phyloP scores from a whole-genome alignment of 139 green algal species.

The Eudorina sp. region DNA sequence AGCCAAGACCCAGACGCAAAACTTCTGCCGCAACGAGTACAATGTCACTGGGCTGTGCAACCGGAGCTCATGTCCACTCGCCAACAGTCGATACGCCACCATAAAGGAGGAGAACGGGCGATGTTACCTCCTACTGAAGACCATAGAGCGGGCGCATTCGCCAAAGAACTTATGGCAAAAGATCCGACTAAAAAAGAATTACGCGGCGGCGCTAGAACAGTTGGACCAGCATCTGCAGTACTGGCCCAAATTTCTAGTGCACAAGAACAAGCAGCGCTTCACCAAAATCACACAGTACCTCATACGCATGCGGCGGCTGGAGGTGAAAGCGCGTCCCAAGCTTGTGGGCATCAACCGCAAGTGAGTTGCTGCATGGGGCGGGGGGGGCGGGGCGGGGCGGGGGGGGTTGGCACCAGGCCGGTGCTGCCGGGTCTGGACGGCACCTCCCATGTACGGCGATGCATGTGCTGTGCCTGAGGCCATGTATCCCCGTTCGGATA shows the following conservation, averaged over 20 bases:
- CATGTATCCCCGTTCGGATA: too few species aligned
- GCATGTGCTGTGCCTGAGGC: too few species aligned
- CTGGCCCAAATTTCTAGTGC: constrained; percentile 98
- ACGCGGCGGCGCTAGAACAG: constrained; percentile 71
- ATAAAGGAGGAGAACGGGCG: constrained; percentile 85
- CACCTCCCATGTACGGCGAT: too few species aligned
- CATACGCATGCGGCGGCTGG: constrained; percentile 95
- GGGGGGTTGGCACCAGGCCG: background rate
- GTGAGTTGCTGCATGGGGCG: constrained; percentile 45
- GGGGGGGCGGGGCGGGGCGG: background rate
- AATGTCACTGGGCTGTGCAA: constrained; percentile 98
- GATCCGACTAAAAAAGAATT: constrained; percentile 91
- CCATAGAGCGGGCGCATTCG: constrained; percentile 95
- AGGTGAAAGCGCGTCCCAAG: constrained; percentile 84
- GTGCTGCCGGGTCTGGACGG: too few species aligned
- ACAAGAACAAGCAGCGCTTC: constrained; percentile 99
- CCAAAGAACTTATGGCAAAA: constrained; percentile 97
- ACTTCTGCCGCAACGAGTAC: constrained; percentile 99
- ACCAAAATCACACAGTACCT: constrained; percentile 99
- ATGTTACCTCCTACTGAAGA: constrained; percentile 98
- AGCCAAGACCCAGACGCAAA: constrained; percentile 91
- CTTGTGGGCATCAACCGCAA: constrained; percentile 89
- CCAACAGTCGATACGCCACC: constrained; percentile 96
- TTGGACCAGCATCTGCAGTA: constrained; percentile 69
- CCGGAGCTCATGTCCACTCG: constrained; percentile 93